Base-by-base conservation (phyloP, 2,329 filamentous ascomycete genomes). In the Aureobasidium sp. region DNA sequence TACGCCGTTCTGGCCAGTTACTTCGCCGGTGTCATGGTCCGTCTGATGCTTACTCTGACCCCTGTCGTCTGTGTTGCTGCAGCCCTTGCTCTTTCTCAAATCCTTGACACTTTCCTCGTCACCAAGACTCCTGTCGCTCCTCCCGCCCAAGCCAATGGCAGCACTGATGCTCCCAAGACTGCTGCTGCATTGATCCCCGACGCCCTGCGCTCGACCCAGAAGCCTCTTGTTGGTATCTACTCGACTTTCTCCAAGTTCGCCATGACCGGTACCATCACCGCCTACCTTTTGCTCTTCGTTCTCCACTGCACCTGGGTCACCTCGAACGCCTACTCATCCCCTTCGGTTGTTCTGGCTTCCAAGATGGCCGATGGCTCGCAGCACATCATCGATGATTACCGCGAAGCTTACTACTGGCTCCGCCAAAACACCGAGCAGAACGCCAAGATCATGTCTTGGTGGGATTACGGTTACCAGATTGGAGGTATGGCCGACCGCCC, bases 401-500 rank as follows among this genome's bases (percentile, higher is more conserved):
- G 94, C 72, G 94, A 99, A 82, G 94, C 94, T 2, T 99, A 99
- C 79, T 96, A 99, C 79, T 99, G 94, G 94, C 86, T 99, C 54
- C 89, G 94, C 65, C 94, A 99, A 77, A 99, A 99, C 80, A 99
- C 95, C 10, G 83, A 88, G 64, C 84, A 93, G 67, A 90, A 97
- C 69, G 92, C 95, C 72, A 99, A 97, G 83, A 89, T 99, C 73
- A 97, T 97, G 93, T 94, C 92, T 1, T 99, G 94, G 94, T 99
- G 94, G 94, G 94, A 99, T 74, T 99, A 99, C 71, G 94, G 94
- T 67, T 99, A 99, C 79, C 94, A 99, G 78, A 99, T 99, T 75
- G 94, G 94, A 78, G 94, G 94, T 67, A 99, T 99, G 94, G 94
- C 94, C 54, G 94, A 99, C 75, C 85, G 94, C 60, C 94, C 94